Conservation (phyloP, 441 rosid species). For the Melastoma candidum region DNA sequence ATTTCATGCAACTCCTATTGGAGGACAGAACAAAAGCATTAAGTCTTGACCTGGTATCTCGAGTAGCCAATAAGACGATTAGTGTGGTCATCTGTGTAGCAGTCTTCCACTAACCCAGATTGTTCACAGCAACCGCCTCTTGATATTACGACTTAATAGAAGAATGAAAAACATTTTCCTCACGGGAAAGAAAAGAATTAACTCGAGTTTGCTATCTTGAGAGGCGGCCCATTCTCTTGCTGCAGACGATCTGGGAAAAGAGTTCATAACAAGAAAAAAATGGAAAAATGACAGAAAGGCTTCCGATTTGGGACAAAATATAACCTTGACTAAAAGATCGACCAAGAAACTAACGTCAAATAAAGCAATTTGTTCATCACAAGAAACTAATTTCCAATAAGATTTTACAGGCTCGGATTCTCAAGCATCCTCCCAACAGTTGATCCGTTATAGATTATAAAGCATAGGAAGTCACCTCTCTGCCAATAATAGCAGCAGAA, state of each 20-base stretch:
- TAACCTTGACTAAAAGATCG: too few relatives aligned
- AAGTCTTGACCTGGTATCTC: slow-evolving; percentile 49
- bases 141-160: background rate
- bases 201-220: slow-evolving; percentile 68
- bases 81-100: slow-evolving; percentile 92
- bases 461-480: slow-evolving; percentile 46
- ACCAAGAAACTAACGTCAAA: too few relatives aligned
- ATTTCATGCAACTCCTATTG: too few relatives aligned
- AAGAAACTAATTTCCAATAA: too few relatives aligned
- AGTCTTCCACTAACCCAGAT: slow-evolving; percentile 95
- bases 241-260: slow-evolving; percentile 70
- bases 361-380: too few relatives aligned
- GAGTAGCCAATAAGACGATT: slow-evolving; percentile 73
- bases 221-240: slow-evolving; percentile 99
- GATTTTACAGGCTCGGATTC: too few relatives aligned
- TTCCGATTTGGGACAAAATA: too few relatives aligned
- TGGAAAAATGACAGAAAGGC: too few relatives aligned
- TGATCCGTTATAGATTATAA: background rate
- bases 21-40: too few relatives aligned
- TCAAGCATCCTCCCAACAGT: too few relatives aligned
- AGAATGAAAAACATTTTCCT: background rate
- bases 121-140: slow-evolving; percentile 97
- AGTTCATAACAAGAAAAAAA: too few relatives aligned
- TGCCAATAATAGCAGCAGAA: slow-evolving; percentile 77
- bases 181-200: slow-evolving; percentile 13